Percentiles rank a stretch among this genome's conserved stretches.
Conservation (phyloP, 1,139 yeast genomes). For the Geotrichum carabidarum region DNA sequence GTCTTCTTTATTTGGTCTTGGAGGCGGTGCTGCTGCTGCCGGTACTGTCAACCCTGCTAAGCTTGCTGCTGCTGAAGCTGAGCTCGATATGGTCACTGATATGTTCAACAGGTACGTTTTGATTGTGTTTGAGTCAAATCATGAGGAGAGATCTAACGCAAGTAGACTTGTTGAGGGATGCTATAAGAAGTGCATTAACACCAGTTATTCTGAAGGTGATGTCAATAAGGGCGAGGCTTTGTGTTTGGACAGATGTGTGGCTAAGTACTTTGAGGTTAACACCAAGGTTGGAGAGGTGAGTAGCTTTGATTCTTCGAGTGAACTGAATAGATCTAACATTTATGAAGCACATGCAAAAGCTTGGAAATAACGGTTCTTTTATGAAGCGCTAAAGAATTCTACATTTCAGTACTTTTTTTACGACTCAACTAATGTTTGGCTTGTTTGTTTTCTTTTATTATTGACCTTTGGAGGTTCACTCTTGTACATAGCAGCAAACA, state of each 20-base stretch:
- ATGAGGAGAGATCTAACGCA: constrained; percentile 39
- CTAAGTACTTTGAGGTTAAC: constrained; percentile 93
- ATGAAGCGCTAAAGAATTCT: constrained; percentile 23
- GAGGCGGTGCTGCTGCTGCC: constrained; percentile 44
- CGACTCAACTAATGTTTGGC: background rate
- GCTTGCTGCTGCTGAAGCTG: constrained; percentile 75
- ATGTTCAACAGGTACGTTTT: constrained; percentile 65
- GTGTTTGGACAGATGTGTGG: constrained; percentile 95
- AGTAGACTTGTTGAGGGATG: constrained; percentile 65
- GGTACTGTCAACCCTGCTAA: constrained; percentile 41
- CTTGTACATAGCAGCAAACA: constrained; percentile 7
- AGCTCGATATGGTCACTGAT: constrained; percentile 92
- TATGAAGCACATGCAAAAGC: constrained; percentile 34
- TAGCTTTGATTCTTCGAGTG: constrained; percentile 5
- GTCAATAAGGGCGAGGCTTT: constrained; percentile 78
- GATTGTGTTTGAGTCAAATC: background rate
- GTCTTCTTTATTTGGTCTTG: constrained; percentile 83
- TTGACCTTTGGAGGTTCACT: background rate
- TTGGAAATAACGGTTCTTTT: constrained; percentile 31
- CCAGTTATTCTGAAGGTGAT: constrained; percentile 68
- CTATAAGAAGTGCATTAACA: constrained; percentile 76
- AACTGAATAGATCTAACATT: constrained; percentile 13
- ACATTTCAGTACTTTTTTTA: background rate
- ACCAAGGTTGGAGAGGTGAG: constrained; percentile 82
- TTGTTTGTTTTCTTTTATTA: background rate